phyloP scores from a whole-genome alignment of 2,329 filamentous ascomycete genomes.

The Coleophoma cylindrospora region DNA sequence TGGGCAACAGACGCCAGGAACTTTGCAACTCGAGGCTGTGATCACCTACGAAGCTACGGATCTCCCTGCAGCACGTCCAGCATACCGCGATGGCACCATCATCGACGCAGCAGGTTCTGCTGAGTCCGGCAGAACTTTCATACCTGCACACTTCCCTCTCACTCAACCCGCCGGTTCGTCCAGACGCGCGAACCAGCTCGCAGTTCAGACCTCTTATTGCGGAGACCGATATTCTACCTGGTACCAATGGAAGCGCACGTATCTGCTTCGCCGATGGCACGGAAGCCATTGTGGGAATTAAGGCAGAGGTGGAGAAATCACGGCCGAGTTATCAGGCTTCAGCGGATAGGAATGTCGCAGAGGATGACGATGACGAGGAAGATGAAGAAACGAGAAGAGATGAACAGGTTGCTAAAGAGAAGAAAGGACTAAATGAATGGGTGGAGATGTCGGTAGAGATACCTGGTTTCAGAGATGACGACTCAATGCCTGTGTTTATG shows the following conservation, averaged over 20 bases:
- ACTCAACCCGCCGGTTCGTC: constrained; percentile 77
- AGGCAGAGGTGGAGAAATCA: constrained; percentile 86
- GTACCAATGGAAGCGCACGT: constrained; percentile 86
- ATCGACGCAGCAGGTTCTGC: constrained; percentile 58
- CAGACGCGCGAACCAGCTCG: constrained; percentile 74
- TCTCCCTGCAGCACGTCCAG: not conserved
- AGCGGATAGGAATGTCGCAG: constrained; percentile 19
- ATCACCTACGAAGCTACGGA: not conserved
- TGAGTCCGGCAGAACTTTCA: constrained; percentile 93
- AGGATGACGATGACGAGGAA: constrained; percentile 26
- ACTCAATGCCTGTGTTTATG: constrained; percentile 81
- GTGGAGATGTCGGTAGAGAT: constrained; percentile 90
- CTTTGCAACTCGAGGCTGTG: too few species aligned
- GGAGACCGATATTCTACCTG: constrained; percentile 84
- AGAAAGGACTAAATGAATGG: constrained; percentile 62
- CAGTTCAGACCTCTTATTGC: constrained; percentile 90
- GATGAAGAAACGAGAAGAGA: constrained; percentile 25
- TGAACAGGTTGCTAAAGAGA: constrained; percentile 29
- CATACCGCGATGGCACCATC: constrained; percentile 46
- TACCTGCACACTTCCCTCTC: constrained; percentile 88
- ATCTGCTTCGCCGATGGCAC: constrained; percentile 94
- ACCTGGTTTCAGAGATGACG: constrained; percentile 85
- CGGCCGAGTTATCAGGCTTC: constrained; percentile 18
- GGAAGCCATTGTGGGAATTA: constrained; percentile 92
- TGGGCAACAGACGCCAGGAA: not conserved